A percentile compares a stretch with the other conserved stretches of the same genome.
phyloP scores from a whole-genome alignment of 176 grass and related monocot species.

The Elaeis guineensis region DNA sequence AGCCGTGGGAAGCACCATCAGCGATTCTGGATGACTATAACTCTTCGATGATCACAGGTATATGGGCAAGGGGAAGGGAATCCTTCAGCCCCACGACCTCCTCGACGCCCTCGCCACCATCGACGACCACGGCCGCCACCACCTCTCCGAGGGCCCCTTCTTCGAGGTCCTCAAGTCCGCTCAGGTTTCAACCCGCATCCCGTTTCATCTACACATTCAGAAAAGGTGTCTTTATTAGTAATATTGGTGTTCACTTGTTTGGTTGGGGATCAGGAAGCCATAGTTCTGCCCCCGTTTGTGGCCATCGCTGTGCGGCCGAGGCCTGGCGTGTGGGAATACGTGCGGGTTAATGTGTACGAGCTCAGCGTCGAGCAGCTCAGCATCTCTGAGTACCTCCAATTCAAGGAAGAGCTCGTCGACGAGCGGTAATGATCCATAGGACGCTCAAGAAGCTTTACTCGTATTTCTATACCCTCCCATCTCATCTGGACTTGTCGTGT shows the following conservation, averaged over 20 bases:
- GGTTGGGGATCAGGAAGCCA: conserved; percentile 58
- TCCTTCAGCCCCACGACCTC: conserved; percentile 95
- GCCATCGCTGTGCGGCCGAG: conserved; percentile 92
- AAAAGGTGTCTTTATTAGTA: neutral
- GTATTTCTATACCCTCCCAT: too few relatives aligned
- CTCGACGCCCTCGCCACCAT: conserved; percentile 67
- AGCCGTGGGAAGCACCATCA: too few relatives aligned
- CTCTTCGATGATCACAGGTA: conserved; percentile 22
- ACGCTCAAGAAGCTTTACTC: neutral
- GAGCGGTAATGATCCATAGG: conserved; percentile 39
- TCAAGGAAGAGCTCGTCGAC: conserved; percentile 90
- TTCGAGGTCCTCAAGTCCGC: conserved; percentile 76
- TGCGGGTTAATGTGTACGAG: conserved; percentile 87
- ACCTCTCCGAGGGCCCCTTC: conserved; percentile 75
- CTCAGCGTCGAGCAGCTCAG: conserved; percentile 86
- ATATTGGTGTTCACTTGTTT: neutral
- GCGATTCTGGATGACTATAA: too few relatives aligned
- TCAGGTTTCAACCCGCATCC: conserved; percentile 28
- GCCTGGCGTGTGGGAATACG: conserved; percentile 88
- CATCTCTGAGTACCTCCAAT: conserved; percentile 66
- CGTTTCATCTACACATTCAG: neutral
- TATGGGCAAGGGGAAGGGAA: conserved; percentile 80
- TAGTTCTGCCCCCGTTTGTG: conserved; percentile 91
- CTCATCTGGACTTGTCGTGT: too few relatives aligned
- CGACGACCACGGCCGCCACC: conserved; percentile 30